A percentile compares a stretch with the other conserved stretches of the same genome.
Evolutionary conservation across 768 basidiomycete species (phyloP).

Genomic region (Hypholoma sublateritium): DNA sequence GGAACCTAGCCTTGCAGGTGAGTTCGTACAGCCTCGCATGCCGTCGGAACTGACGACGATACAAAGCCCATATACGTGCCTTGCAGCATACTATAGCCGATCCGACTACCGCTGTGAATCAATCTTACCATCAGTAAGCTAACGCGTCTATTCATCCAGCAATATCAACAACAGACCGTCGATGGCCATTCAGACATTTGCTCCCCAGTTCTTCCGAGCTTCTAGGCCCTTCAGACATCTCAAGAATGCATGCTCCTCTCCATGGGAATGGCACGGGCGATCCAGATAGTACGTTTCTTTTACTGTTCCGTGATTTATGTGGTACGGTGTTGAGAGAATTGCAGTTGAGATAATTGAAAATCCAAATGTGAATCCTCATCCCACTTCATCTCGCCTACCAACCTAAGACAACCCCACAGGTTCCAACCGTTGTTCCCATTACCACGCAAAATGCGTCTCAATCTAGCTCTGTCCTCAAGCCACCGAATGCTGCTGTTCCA

Average conservation of each 20-base stretch:
- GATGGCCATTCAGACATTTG: too few species aligned
- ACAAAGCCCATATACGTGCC: neutral
- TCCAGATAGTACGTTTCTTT: conserved; percentile 1
- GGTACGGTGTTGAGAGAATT: neutral
- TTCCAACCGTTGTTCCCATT: neutral
- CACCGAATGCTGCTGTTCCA: neutral
- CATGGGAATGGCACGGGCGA: neutral
- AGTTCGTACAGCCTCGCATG: conserved; percentile 18
- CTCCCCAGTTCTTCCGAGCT: too few species aligned
- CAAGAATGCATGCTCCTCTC: too few species aligned
- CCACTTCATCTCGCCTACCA: neutral
- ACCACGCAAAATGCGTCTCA: neutral
- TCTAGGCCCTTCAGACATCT: too few species aligned
- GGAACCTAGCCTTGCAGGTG: conserved; percentile 29
- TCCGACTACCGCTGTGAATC: neutral
- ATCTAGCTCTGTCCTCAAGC: too few species aligned
- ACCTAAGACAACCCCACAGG: neutral
- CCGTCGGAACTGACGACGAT: neutral
- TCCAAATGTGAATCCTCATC: neutral
- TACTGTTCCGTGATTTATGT: neutral
- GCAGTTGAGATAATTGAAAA: conserved; percentile 7
- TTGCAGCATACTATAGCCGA: neutral
- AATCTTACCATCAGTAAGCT: neutral
- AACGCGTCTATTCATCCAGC: neutral
- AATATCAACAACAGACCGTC: too few species aligned